Evolutionary conservation across 306 rosid species (phyloP), one percentile per base, ranked within the genome.

Genomic region (Parietaria judaica): DNA sequence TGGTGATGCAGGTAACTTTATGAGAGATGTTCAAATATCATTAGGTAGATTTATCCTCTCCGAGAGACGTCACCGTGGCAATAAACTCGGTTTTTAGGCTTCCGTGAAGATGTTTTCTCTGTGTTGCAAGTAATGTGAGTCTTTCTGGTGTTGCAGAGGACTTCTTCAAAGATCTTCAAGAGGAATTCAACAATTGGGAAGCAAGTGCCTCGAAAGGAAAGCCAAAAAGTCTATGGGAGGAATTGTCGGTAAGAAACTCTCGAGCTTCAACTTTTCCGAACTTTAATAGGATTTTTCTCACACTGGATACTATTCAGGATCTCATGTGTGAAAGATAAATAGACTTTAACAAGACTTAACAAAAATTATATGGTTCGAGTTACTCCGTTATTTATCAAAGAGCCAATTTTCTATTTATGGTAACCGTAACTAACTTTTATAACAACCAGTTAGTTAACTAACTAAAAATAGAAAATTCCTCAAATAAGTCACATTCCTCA

Each of bases 181-280:
- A 81, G 70, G 99, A 92, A 78, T 88, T 79, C 72, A 76, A 58
- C 75, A 92, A 88, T 60, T 92, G 99, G 99, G 99, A 92, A 81
- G 88, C 87, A 14, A 86, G 51, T 56, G 75, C 81, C 65, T 78
- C 88, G 8, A 86, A 88, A 80, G 96, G 94, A 82, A 82, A 83
- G 58, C 99, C 99, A 6, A 92, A 84, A 76, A 88, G 96, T 66
- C 78, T 92, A 14, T 92, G 99, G 99, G 96, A 88, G 76, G 99
- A 92, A 86, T 76, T 92, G 70, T 78, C 88, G 65, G 99, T 88
- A 65, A 72, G 90, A 52, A 50, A 23, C 41, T 36, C 23, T 44
- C 58, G 55, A 54, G 31, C 50, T 66, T 47, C 1, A 54, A 12
- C 57, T 36, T 67, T 63, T 36, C 44, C 54, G 54, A 49, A 8